Percentiles rank a stretch among this genome's conserved stretches.
Evolutionary conservation across 768 basidiomycete species (phyloP).

Genomic region (Lactifluus volemus): DNA sequence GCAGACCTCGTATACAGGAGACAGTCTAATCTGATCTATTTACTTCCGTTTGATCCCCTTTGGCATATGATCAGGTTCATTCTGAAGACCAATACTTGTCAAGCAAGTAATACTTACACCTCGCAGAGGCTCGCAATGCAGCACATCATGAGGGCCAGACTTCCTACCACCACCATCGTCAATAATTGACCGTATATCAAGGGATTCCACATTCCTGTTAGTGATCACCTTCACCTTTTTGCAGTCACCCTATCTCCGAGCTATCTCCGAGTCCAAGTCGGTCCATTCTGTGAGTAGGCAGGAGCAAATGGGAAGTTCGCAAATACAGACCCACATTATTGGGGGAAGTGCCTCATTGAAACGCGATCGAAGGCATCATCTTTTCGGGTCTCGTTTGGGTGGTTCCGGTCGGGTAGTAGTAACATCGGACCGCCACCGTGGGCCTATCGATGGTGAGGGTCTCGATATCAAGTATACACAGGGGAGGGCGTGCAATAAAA

Average conservation of each 20-base stretch:
- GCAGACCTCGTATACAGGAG: background rate
- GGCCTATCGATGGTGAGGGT: background rate
- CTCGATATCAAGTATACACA: too few species aligned
- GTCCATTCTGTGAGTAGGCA: background rate
- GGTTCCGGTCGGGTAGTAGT: background rate
- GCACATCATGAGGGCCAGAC: background rate
- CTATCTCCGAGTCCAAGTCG: background rate
- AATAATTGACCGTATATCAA: background rate
- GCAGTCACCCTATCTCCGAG: background rate
- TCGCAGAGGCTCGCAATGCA: background rate
- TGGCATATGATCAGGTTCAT: background rate
- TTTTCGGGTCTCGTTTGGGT: background rate
- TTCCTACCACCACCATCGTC: background rate
- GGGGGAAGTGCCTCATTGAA: background rate
- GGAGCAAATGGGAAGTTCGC: background rate
- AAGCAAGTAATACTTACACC: background rate
- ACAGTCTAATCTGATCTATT: too few species aligned
- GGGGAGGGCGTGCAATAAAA: background rate
- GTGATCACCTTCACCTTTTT: background rate
- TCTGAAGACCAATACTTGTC: background rate
- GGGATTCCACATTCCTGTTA: background rate
- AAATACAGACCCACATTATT: background rate
- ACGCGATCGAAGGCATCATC: too few species aligned
- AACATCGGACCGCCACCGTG: background rate
- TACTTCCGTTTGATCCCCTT: background rate